Evolutionary conservation across 306 rosid species (phyloP).

Genomic region (Cucumis hystrix): DNA sequence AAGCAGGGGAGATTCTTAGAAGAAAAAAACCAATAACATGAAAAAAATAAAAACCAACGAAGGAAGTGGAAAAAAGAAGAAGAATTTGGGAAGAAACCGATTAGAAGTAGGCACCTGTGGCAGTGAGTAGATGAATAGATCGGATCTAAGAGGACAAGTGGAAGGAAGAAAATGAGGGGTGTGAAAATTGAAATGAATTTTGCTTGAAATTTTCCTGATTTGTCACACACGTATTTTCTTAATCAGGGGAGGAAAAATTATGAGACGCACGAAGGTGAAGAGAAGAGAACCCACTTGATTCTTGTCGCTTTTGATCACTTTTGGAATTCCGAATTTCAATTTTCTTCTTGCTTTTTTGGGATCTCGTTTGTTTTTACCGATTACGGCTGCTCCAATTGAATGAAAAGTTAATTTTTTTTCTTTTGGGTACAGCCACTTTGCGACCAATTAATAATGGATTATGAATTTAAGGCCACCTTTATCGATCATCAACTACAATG

Average conservation of each 20-base stretch:
- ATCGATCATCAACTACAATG: too few species aligned
- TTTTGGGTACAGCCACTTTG: too few species aligned
- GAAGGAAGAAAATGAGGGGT: neutral
- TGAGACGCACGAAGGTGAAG: neutral
- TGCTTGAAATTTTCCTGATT: neutral
- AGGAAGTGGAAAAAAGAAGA: neutral
- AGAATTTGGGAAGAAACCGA: neutral
- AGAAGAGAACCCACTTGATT: neutral
- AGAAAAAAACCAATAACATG: neutral
- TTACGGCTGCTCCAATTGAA: neutral
- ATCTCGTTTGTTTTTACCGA: neutral
- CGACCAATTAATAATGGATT: too few species aligned
- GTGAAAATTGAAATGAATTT: neutral
- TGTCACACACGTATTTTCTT: neutral
- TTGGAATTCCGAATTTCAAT: neutral
- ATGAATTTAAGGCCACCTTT: too few species aligned
- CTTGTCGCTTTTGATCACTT: neutral
- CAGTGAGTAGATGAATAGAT: neutral
- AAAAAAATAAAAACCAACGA: neutral
- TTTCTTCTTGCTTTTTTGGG: neutral
- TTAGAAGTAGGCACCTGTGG: neutral
- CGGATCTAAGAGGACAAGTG: slow-evolving; percentile 3
- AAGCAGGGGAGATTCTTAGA: neutral
- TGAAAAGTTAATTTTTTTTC: neutral
- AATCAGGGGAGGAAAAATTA: neutral